Evolutionary conservation across 2,329 filamentous ascomycete genomes (phyloP), one percentile per base, ranked within the genome.

Genomic region (Ceratocystis albifundus): DNA sequence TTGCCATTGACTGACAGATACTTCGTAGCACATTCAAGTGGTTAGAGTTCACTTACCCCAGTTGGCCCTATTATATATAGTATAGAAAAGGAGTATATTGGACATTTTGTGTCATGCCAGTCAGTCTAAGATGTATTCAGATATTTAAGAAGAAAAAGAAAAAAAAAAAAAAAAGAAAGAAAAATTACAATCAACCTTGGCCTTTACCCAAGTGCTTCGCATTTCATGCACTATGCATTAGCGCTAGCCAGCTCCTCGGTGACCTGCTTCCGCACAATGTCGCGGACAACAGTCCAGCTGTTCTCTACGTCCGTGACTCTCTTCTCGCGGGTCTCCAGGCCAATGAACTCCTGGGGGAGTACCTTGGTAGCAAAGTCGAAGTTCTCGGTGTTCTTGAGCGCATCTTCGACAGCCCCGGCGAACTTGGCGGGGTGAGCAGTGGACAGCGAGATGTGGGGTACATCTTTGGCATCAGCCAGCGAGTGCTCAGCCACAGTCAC

Each of bases 351-450:
- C 67, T 82, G 75, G 0, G 93, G 93, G 65, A 95, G 80, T 0
- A 97, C 88, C 69, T 87, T 83, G 69, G 81, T 75, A 50, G 84
- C 80, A 73, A 96, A 96, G 71, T 84, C 81, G 71, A 95, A 96
- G 0, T 82, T 85, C n/a, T 81, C 75, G 73, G 89, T 81, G 7
- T 82, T 82, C 69, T 85, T 82, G 68, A 97, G 79, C 0, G 93
- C 91, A 61, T 88, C 71, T 71, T 92, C 88, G 1, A 99, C 93
- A 0, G 92, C 92, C 41, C 84, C 84, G 0, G 88, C 86, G 73
- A 99, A 99, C 76, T 99, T 99, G 69, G 93, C 94, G 0, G 94
- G 93, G 76, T 99, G 94, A 1, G 94, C 94, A 1, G 94, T 99
- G 1, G 92, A 89, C 2, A 99, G 84, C 0, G 90, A 86, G 72